Percentiles rank a stretch among this genome's conserved stretches.
Conservation (phyloP, 768 basidiomycete species). For the Auricularia heimuer region DNA sequence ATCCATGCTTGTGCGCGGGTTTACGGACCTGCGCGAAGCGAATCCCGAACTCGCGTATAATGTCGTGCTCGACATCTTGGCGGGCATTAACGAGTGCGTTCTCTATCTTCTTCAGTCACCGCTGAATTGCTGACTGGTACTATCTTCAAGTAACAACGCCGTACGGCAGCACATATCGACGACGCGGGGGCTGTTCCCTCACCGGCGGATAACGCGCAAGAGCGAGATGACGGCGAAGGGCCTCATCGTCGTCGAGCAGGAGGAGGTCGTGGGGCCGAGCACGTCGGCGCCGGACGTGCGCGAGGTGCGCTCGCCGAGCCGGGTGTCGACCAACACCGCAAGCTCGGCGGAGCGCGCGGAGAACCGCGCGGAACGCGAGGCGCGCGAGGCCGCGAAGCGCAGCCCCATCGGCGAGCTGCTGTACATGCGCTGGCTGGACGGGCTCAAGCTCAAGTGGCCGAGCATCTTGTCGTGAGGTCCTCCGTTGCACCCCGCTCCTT, state of each 20-base stretch:
- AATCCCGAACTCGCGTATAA: constrained; percentile 83
- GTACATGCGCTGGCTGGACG: constrained; percentile 96
- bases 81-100: constrained; percentile 84
- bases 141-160: constrained; percentile 48
- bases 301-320: constrained; percentile 21
- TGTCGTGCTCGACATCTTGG: constrained; percentile 78
- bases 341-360: constrained; percentile 27
- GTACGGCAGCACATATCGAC: constrained; percentile 78
- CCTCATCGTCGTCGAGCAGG: constrained; percentile 73
- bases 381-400: constrained; percentile 36
- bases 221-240: constrained; percentile 82
- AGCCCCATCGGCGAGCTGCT: constrained; percentile 92
- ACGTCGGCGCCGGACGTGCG: constrained; percentile 9
- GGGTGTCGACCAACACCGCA: constrained; percentile 2
- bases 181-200: constrained; percentile 69
- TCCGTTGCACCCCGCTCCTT: background rate
- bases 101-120: background rate
- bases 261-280: constrained; percentile 50
- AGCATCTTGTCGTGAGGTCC: constrained; percentile 8
- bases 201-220: constrained; percentile 65
- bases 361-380: constrained; percentile 23
- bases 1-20: constrained; percentile 83
- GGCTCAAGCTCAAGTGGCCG: constrained; percentile 85
- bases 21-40: constrained; percentile 70
- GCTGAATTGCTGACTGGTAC: constrained; percentile 6